These are phyloP conservation scores for Vachellia collinsii DNA, from an alignment of 306 rosid species.

Conservation along the genomic window DNA sequence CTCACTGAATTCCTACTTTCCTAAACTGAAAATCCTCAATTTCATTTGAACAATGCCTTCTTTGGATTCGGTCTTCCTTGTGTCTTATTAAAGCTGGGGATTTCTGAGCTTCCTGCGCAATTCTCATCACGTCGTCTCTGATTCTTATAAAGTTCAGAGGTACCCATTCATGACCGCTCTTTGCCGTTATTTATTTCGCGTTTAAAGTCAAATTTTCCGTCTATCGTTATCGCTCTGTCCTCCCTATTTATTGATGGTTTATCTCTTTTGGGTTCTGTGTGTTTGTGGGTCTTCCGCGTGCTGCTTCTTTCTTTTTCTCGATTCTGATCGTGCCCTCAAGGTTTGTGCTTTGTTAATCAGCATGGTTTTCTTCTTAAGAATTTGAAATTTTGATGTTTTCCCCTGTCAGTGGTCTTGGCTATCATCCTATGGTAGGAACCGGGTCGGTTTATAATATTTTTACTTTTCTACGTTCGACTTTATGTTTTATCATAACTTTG, in stretches of 20 bases:
- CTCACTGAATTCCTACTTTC: too few species aligned
- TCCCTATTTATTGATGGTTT: not conserved
- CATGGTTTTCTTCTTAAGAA: slow-evolving; percentile 6
- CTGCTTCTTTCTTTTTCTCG: slow-evolving; percentile 32
- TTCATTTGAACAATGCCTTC: too few species aligned
- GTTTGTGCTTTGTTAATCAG: not conserved
- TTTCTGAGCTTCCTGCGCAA: too few species aligned
- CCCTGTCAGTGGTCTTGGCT: slow-evolving; percentile 41
- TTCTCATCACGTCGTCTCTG: too few species aligned
- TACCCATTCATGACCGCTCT: slow-evolving; percentile 21
- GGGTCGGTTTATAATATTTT: slow-evolving; percentile 46
- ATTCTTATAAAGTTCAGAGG: too few species aligned
- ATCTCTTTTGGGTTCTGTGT: not conserved
- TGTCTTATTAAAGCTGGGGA: too few species aligned
- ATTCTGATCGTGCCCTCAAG: slow-evolving; percentile 36
- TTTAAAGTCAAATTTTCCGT: slow-evolving; percentile 44
- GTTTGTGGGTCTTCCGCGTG: slow-evolving; percentile 39
- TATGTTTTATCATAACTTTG: not conserved
- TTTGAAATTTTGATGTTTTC: not conserved
- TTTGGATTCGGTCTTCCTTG: too few species aligned
- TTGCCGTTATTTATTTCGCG: slow-evolving; percentile 5
- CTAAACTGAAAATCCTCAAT: too few species aligned
- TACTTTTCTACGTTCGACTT: slow-evolving; percentile 19
- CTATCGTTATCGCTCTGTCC: not conserved
- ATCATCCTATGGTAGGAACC: slow-evolving; percentile 36